Percentiles rank a stretch among this genome's conserved stretches.
Conservation (phyloP, 345 rosid species). For the Carallia brachiata region DNA sequence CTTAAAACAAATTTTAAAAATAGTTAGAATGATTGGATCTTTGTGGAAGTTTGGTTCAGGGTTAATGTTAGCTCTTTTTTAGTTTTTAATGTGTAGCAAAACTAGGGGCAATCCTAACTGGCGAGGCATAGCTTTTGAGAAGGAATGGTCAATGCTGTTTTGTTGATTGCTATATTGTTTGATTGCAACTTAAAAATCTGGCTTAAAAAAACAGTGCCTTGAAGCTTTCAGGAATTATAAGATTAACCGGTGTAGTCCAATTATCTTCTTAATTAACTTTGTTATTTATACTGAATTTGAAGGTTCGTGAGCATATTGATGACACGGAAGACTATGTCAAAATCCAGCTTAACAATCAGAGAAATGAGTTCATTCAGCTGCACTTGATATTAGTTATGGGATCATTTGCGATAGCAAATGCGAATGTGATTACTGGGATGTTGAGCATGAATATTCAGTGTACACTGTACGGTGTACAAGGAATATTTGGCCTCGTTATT, state of each 20-base stretch:
- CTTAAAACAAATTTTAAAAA: no score
- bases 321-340: conserved; percentile 93
- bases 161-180: no score
- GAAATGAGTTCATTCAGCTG: conserved; percentile 82
- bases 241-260: background rate
- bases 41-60: no score
- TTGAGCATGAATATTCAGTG: conserved; percentile 91
- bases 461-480: conserved; percentile 26
- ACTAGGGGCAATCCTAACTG: no score
- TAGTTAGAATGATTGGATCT: no score
- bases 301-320: conserved; percentile 90
- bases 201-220: background rate
- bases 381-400: conserved; percentile 74
- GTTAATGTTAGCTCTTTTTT: no score
- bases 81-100: no score
- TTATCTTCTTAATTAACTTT: conserved; percentile 1
- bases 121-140: no score
- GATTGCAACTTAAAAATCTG: no score
- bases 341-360: conserved; percentile 82
- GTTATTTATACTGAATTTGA: conserved; percentile 9
- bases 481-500: conserved; percentile 56
- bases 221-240: background rate
- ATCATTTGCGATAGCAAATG: conserved; percentile 68
- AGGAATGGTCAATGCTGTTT: no score
- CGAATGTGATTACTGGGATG: conserved; percentile 57